phyloP scores from a whole-genome alignment of 2,329 filamentous ascomycete genomes.

The Fusarium multiceps region DNA sequence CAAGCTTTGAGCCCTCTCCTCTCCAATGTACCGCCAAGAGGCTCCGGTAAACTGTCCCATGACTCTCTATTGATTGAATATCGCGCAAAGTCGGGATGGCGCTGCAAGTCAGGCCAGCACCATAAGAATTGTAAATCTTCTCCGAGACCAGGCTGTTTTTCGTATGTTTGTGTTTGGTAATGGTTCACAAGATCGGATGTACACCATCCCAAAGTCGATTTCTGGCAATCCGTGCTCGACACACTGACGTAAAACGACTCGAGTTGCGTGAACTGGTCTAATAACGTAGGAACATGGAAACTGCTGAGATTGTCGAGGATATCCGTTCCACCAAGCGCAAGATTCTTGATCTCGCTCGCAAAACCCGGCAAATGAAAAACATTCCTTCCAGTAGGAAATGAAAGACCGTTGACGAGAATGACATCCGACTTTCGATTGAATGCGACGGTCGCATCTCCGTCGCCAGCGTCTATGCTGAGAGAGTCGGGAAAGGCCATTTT shows the following conservation, averaged over 20 bases:
- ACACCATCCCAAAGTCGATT: conserved; percentile 47
- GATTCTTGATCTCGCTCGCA: conserved; percentile 46
- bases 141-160: conserved; percentile 40
- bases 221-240: conserved; percentile 7
- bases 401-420: conserved; percentile 39
- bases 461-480: conserved; percentile 44
- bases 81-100: conserved; percentile 47
- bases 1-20: conserved; percentile 38
- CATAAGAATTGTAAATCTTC: conserved; percentile 44
- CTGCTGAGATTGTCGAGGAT: background rate
- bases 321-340: conserved; percentile 40
- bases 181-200: conserved; percentile 46
- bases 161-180: conserved; percentile 45
- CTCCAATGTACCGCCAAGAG: conserved; percentile 5
- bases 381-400: background rate
- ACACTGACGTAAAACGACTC: conserved; percentile 44
- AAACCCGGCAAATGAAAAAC: conserved; percentile 45
- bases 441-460: conserved; percentile 42
- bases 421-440: conserved; percentile 51
- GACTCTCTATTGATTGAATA: conserved; percentile 36
- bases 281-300: background rate
- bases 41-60: conserved; percentile 1
- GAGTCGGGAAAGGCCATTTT: conserved; percentile 49
- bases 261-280: conserved; percentile 42
- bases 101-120: conserved; percentile 51